Evolutionary conservation across 73 alveolate species (phyloP).

Genomic region (Symbiodinium natans): DNA sequence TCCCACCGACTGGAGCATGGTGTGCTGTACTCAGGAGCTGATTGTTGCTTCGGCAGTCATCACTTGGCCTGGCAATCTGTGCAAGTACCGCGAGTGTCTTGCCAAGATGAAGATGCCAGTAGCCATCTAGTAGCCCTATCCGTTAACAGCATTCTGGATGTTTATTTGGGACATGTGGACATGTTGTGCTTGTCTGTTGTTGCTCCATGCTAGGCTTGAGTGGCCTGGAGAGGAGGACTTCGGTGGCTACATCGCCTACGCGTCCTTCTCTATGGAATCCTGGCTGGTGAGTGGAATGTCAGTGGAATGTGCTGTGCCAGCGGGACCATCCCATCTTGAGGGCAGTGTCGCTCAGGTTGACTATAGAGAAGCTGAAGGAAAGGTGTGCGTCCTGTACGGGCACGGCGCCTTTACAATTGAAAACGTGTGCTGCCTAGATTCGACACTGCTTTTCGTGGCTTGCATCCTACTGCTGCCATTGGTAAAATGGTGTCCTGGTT

Average conservation of each 20-base stretch:
- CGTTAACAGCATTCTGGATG: too few species aligned
- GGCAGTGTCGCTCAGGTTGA: conserved; percentile 26
- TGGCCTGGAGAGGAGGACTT: conserved; percentile 90
- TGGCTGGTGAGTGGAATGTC: background rate
- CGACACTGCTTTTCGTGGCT: background rate
- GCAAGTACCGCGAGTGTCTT: conserved; percentile 64
- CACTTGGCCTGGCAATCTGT: conserved; percentile 74
- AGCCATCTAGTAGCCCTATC: too few species aligned
- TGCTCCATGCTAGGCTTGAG: conserved; percentile 19
- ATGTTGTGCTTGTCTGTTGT: too few species aligned
- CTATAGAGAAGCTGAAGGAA: conserved; percentile 82
- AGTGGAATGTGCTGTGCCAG: too few species aligned
- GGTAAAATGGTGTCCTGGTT: too few species aligned
- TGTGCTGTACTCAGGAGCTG: conserved; percentile 8
- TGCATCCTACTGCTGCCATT: too few species aligned
- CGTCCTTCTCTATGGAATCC: conserved; percentile 49
- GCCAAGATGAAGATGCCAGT: background rate
- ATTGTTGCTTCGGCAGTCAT: conserved; percentile 53
- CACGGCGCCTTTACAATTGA: conserved; percentile 90
- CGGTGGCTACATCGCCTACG: conserved; percentile 81
- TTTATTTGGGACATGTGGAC: too few species aligned
- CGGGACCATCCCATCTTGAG: too few species aligned
- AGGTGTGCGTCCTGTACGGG: conserved; percentile 57
- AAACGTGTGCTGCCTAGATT: conserved; percentile 8
- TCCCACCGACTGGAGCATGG: too few species aligned